Base-by-base conservation (phyloP, 306 rosid genomes). In the Rosa persica region DNA sequence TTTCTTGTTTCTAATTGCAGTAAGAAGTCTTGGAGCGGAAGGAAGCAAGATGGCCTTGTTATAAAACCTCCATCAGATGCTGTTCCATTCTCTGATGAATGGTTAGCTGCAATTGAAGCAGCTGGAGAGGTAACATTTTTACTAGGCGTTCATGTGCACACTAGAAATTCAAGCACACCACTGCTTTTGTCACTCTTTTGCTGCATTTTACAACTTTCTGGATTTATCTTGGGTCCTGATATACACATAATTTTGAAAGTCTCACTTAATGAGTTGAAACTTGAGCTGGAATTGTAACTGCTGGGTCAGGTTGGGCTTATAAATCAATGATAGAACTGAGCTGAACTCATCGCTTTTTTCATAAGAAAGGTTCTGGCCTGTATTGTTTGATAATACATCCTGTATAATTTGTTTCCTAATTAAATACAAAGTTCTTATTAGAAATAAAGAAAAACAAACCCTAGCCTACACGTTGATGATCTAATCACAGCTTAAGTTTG, bases 41-140 rank as follows among this genome's bases (percentile, higher is more conserved):
- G 64, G 83, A 86, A 73, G 76, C 89, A 60, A 77, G 88, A 90
- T 54, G 78, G 48, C 81, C 79, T 80, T 55, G 69, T 76, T 20
- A 51, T 83, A 81, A 89, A 83, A 66, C 92, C 88, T 76, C 95
- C 92, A 30, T 70, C 85, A 44, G 75, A 90, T 81, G 92, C 76
- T 55, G 88, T 70, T 86, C 98, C 97, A 0, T 95, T 92, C 77
- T 91, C 98, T 72, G 98, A 95, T 43, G 98, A 95, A 84, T 95
- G 98, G 98, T 82, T 95, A 78, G 93, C 98, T 74, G 98, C 96
- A 79, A 57, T 95, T 73, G 98, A 92, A 91, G 93, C 96, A 55
- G 98, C 98, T 65, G 98, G 98, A 85, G 98, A 95, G 98, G 98
- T 92, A 70, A 70, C 70, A 64, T 15, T 27, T 74, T 79, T 82